phyloP scores from a whole-genome alignment of 169 alveolate species.

The Cryptosporidium sp. region DNA sequence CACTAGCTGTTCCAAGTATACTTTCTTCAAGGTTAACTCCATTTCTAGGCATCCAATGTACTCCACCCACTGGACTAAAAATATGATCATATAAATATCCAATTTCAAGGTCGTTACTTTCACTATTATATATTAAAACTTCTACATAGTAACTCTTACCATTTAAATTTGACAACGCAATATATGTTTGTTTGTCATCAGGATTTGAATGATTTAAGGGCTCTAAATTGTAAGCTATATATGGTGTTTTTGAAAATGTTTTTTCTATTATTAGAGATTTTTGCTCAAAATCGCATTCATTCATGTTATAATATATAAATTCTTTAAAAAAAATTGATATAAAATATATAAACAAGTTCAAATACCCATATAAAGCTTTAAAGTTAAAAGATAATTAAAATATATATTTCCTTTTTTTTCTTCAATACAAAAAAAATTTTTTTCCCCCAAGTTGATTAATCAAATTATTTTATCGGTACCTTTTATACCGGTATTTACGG shows the following conservation, averaged over 20 bases:
- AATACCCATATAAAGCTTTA: conserved; percentile 1
- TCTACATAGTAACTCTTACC: conserved; percentile 36
- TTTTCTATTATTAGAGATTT: conserved; percentile 23
- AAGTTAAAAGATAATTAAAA: neutral
- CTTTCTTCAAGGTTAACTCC: conserved; percentile 14
- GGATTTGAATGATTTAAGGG: conserved; percentile 4
- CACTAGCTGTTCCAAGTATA: conserved; percentile 57
- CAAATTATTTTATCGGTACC: neutral
- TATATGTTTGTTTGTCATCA: conserved; percentile 31
- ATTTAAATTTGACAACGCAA: conserved; percentile 44
- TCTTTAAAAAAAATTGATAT: neutral
- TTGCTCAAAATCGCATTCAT: neutral
- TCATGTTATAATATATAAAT: neutral
- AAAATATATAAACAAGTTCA: neutral
- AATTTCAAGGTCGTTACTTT: conserved; percentile 27
- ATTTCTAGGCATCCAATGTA: conserved; percentile 74
- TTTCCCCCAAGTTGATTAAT: neutral
- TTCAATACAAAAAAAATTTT: neutral
- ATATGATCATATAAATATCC: conserved; percentile 52
- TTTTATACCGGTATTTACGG: neutral
- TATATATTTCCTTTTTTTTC: neutral
- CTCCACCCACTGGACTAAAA: conserved; percentile 68
- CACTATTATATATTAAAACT: conserved; percentile 23
- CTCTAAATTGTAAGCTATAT: conserved; percentile 28
- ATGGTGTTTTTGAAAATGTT: conserved; percentile 40